Conservation (phyloP, 148 eudicot genomes). For the Rhododendron henanense region DNA sequence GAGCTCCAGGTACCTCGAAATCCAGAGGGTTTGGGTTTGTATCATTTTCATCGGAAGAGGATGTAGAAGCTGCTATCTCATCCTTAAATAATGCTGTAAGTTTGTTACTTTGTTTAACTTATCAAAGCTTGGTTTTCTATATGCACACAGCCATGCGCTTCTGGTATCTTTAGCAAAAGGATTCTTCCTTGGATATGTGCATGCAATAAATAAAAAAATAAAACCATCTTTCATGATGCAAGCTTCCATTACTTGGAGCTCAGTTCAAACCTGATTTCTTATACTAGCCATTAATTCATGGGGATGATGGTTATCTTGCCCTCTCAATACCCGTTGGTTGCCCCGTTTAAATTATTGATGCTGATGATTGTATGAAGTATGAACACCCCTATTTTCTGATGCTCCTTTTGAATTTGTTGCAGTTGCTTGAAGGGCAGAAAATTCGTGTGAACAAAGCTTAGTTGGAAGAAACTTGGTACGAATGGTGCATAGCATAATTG, state of each 20-base stretch:
- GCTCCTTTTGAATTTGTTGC: slow-evolving; percentile 22
- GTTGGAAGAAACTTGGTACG: neutral
- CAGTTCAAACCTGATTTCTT: neutral
- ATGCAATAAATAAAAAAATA: neutral
- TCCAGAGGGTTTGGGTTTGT: slow-evolving; percentile 88
- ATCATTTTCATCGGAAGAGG: slow-evolving; percentile 86
- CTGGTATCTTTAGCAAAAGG: neutral
- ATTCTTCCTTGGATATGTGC: neutral
- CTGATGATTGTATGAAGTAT: neutral
- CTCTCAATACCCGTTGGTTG: neutral
- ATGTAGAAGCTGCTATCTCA: slow-evolving; percentile 71
- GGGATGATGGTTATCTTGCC: neutral
- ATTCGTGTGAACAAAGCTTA: slow-evolving; percentile 85
- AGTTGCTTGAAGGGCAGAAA: slow-evolving; percentile 90
- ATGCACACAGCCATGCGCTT: neutral
- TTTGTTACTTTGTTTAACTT: slow-evolving; percentile 3
- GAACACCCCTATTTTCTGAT: neutral
- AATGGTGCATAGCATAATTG: neutral
- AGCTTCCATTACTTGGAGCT: neutral
- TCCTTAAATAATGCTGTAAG: slow-evolving; percentile 80
- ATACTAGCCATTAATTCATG: neutral
- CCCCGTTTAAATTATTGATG: neutral
- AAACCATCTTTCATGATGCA: neutral
- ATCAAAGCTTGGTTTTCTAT: slow-evolving; percentile 3
- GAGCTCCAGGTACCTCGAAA: slow-evolving; percentile 88